Conservation (phyloP, 1,284 basidiomycete genomes). For the Exobasidium rhododendri region DNA sequence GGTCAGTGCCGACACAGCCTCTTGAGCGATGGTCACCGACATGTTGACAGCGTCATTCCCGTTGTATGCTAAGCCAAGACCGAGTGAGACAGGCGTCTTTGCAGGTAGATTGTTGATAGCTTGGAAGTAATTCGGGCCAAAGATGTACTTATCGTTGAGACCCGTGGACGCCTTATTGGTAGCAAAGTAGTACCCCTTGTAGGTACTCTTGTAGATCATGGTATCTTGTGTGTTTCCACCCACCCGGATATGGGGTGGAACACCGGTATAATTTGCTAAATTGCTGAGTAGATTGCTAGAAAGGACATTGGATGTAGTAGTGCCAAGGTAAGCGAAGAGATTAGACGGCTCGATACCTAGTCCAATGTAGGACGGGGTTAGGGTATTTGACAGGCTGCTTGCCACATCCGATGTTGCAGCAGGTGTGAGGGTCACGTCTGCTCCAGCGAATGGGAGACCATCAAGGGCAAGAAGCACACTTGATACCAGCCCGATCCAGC, state of each 20-base stretch:
- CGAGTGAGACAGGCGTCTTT: conserved; percentile 37
- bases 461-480: too few species aligned
- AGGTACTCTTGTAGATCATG: conserved; percentile 21
- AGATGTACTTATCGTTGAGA: conserved; percentile 21
- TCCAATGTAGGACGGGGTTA: conserved; percentile 36
- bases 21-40: conserved; percentile 26
- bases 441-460: not conserved
- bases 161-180: conserved; percentile 24
- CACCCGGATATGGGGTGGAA: conserved; percentile 35
- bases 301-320: conserved; percentile 25
- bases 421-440: conserved; percentile 3
- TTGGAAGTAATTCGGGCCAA: conserved; percentile 32
- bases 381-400: conserved; percentile 19
- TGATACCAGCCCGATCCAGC: too few species aligned
- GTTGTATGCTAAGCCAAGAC: conserved; percentile 34
- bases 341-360: conserved; percentile 43
- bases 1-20: conserved; percentile 22
- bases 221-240: conserved; percentile 39
- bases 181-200: conserved; percentile 17
- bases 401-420: not conserved
- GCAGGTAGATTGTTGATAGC: conserved; percentile 26
- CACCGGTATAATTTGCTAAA: conserved; percentile 34
- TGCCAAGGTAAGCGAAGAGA: conserved; percentile 33
- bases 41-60: conserved; percentile 22
- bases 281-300: conserved; percentile 38